Evolutionary conservation across 108 stramenopile species (phyloP).

Genomic region (Cyclotella choctawhatcheeana): DNA sequence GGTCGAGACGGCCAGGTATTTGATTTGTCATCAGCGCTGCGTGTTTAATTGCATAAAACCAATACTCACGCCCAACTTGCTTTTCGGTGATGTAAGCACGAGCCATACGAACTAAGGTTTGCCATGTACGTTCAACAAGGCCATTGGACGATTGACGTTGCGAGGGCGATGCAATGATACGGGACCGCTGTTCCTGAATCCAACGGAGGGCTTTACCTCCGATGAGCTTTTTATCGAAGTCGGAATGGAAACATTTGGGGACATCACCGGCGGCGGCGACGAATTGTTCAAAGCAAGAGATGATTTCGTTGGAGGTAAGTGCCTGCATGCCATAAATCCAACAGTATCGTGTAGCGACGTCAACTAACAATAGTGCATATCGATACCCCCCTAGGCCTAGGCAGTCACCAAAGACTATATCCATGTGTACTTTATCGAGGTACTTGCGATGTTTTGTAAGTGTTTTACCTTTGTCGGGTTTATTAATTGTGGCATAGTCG

Average conservation of each 20-base stretch:
- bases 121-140: conserved; percentile 24
- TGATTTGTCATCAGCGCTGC: neutral
- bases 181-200: neutral
- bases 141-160: conserved; percentile 11
- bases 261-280: conserved; percentile 2
- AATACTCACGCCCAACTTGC: conserved; percentile 5
- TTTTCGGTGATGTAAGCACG: conserved; percentile 15
- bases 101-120: conserved; percentile 14
- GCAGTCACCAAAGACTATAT: conserved; percentile 18
- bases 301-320: conserved; percentile 14
- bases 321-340: conserved; percentile 27
- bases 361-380: conserved; percentile 22
- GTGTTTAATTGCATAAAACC: conserved; percentile 9
- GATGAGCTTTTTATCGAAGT: conserved; percentile 29
- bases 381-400: conserved; percentile 16
- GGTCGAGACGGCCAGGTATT: conserved; percentile 11
- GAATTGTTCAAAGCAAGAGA: conserved; percentile 8
- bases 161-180: conserved; percentile 17
- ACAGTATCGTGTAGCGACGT: conserved; percentile 15
- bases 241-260: conserved; percentile 14
- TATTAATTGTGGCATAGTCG: conserved; percentile 14
- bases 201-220: conserved; percentile 10
- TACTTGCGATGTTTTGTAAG: neutral
- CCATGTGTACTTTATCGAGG: conserved; percentile 22
- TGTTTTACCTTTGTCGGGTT: neutral